A percentile compares a stretch with the other conserved stretches of the same genome.
Evolutionary conservation across 495 filamentous ascomycete species (phyloP).

Genomic region (Amorphotheca resinae): DNA sequence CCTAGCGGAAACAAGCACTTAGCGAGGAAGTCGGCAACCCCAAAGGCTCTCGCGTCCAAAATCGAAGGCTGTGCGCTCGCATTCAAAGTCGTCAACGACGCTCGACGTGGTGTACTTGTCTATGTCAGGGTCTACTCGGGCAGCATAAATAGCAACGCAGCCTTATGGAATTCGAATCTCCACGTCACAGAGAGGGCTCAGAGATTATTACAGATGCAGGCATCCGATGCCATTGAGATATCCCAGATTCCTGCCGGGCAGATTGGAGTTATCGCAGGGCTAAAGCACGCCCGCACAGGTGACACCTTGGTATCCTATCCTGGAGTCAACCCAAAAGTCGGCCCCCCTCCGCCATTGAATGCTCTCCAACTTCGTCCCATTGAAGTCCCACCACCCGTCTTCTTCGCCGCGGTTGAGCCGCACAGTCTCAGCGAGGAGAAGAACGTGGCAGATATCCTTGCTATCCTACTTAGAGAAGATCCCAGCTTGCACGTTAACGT

Average conservation of each 20-base stretch:
- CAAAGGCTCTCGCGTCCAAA: constrained; percentile 32
- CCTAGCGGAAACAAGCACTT: constrained; percentile 24
- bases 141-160: constrained; percentile 53
- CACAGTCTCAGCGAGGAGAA: constrained; percentile 68
- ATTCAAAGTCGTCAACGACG: constrained; percentile 93
- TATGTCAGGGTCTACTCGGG: constrained; percentile 92
- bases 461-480: constrained; percentile 76
- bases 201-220: constrained; percentile 82
- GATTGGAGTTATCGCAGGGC: constrained; percentile 88
- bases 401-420: constrained; percentile 88
- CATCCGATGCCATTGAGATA: constrained; percentile 75
- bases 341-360: constrained; percentile 55
- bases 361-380: constrained; percentile 79
- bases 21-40: constrained; percentile 8
- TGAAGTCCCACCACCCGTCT: constrained; percentile 83
- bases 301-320: constrained; percentile 77
- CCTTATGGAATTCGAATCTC: constrained; percentile 81
- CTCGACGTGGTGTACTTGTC: constrained; percentile 74
- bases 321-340: constrained; percentile 42
- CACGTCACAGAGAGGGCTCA: constrained; percentile 70
- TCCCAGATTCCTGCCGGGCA: constrained; percentile 69
- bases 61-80: constrained; percentile 72
- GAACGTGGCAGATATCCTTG: constrained; percentile 59
- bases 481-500: constrained; percentile 77
- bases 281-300: constrained; percentile 83